A percentile compares a stretch with the other conserved stretches of the same genome.
These are phyloP conservation scores for Globisporangium viniferum DNA, from an alignment of 352 stramenopile genomes.

Conservation along the genomic window DNA sequence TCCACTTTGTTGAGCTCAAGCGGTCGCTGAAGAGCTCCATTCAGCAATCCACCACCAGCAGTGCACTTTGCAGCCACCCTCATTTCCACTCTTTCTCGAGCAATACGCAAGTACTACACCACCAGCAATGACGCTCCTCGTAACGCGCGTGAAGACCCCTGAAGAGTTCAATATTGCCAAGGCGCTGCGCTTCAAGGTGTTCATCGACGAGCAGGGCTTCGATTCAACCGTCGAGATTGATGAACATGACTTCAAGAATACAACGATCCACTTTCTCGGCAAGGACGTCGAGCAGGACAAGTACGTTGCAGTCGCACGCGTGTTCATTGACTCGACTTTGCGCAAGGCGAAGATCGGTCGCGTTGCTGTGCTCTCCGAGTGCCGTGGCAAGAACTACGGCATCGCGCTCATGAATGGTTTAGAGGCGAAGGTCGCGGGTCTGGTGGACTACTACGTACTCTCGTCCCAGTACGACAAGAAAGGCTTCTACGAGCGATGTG, in stretches of 20 bases:
- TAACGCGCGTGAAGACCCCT: conserved; percentile 37
- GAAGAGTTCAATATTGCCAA: conserved; percentile 32
- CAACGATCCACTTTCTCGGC: conserved; percentile 52
- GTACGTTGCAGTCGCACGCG: conserved; percentile 50
- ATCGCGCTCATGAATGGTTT: conserved; percentile 18
- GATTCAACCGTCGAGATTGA: conserved; percentile 29
- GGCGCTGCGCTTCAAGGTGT: no score
- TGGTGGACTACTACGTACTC: conserved; percentile 38
- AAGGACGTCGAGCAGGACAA: conserved; percentile 49
- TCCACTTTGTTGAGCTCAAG: no score
- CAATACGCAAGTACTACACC: no score
- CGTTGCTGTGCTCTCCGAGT: no score
- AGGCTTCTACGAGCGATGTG: conserved; percentile 68
- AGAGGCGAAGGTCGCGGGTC: conserved; percentile 26
- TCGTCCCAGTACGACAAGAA: conserved; percentile 53
- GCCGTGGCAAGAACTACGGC: no score
- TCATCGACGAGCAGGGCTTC: no score
- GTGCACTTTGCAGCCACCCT: no score
- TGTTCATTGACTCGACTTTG: conserved; percentile 18
- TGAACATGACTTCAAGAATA: conserved; percentile 35
- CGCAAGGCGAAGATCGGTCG: no score
- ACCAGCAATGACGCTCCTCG: conserved; percentile 13
- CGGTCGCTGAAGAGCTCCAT: background rate
- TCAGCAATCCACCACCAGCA: background rate
- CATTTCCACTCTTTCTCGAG: no score